Evolutionary conservation across 2,329 filamentous ascomycete species (phyloP), one percentile per base, ranked within the genome.

Genomic region (Pyrenophora graminea): DNA sequence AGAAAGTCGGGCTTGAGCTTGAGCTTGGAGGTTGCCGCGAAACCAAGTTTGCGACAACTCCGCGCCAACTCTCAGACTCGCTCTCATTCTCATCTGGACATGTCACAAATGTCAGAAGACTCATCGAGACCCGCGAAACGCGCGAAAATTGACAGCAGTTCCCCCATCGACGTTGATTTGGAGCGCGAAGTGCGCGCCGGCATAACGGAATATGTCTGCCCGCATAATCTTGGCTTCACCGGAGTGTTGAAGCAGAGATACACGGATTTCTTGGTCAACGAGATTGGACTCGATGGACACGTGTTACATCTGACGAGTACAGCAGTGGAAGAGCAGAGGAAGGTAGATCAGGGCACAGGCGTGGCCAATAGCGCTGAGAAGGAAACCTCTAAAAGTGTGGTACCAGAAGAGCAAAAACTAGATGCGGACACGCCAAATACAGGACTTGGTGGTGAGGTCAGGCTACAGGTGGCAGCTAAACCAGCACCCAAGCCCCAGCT

Each of bases 221-320:
- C 78, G 1, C 71, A 80, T n/a, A 78, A 80, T 27, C 72, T 78
- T 48, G 83, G 85, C 1, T 89, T 89, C 59, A 72, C 75, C 12
- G 87, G 86, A 15, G 77, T 86, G 12, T 64, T 90, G 64, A 90
- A 90, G 77, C 85, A 88, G 67, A 81, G 85, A 60, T 97, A 92
- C 73, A 93, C 91, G 3, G 92, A 97, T 71, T 97, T 97, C 65
- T 79, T 94, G 62, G 92, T 97, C 63, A 92, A 96, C 67, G 92
- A 97, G 73, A 93, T 97, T 56, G 77, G 83, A 17, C 85, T 86
- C 25, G 83, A 88, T 66, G 91, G 91, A 13, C 75, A 85, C 46
- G 89, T 96, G 12, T 72, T 94, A 45, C 90, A 93, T 71, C 77
- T 97, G 41, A 79, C 74, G 50, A 81, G 79, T 45, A 72, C 81